Evolutionary conservation across 1,284 basidiomycete genomes (phyloP).

Genomic region (Amylostereum areolatum): DNA sequence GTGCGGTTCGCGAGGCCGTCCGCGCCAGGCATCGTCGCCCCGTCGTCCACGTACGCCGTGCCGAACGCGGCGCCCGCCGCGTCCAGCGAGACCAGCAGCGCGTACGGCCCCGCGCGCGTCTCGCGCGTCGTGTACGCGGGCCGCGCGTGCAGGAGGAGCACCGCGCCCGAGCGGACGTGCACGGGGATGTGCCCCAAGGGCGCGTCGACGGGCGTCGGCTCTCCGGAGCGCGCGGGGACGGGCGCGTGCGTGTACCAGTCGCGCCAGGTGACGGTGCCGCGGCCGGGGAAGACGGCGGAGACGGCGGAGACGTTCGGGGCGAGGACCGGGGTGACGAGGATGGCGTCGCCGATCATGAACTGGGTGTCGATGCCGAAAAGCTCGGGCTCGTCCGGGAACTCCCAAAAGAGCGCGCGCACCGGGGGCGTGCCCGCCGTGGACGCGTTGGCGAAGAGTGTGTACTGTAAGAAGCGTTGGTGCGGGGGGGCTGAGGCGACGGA

Average conservation of each 20-base stretch:
- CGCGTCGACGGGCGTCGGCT: conserved; percentile 42
- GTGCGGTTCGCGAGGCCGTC: conserved; percentile 30
- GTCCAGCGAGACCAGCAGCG: conserved; percentile 49
- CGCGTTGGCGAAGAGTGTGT: conserved; percentile 67
- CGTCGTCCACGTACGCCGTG: conserved; percentile 60
- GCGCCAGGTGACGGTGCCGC: conserved; percentile 58
- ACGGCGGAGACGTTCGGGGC: conserved; percentile 53
- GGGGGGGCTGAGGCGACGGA: conserved; percentile 1
- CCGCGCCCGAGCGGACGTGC: conserved; percentile 55
- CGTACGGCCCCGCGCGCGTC: conserved; percentile 48
- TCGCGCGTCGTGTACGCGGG: conserved; percentile 56
- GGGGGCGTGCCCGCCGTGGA: conserved; percentile 60
- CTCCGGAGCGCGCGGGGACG: conserved; percentile 31
- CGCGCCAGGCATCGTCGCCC: conserved; percentile 37
- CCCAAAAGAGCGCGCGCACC: conserved; percentile 69
- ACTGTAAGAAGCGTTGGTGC: conserved; percentile 31
- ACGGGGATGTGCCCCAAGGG: conserved; percentile 68
- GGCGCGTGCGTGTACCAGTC: conserved; percentile 71
- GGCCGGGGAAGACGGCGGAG: conserved; percentile 56
- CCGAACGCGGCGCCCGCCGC: conserved; percentile 43
- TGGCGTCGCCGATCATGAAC: conserved; percentile 63
- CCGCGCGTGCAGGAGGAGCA: conserved; percentile 48
- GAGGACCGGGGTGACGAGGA: conserved; percentile 73
- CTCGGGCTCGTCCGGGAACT: conserved; percentile 66
- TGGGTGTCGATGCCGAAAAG: conserved; percentile 61